Evolutionary conservation across 2,329 filamentous ascomycete genomes (phyloP), one percentile per base, ranked within the genome.

Genomic region (Rachicladosporium sp.): DNA sequence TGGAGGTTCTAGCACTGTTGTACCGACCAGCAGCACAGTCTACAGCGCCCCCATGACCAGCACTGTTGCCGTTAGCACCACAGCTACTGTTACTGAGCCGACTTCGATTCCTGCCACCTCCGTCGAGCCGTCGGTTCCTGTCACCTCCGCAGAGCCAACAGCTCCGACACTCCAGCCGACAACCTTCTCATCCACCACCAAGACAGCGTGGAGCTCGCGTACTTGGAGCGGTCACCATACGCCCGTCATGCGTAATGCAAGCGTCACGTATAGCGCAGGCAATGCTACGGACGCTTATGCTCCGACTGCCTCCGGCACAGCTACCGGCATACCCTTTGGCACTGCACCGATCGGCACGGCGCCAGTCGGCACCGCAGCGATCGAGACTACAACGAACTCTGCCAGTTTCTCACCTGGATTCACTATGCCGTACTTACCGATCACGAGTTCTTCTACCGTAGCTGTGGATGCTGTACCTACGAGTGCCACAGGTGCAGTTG

Each of bases 21-120:
- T 5, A 19, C 15, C 15, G 19, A 37, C 35, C n/a, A 27, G 37
- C 19, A 37, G 10, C 6, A 19, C 35, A n/a, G 15, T 19, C 7
- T 2, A 6, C 8, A 37, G 21, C 31, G 30, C 40, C 4, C 11
- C 9, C 12, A 13, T 31, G 6, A 15, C 29, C 11, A 40, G 33
- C 33, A 36, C 38, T 7, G 12, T 29, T 7, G 36, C 33, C 11
- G 36, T 34, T 10, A 36, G 33, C n/a, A 23, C n/a, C 13, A 35
- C 15, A 19, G 6, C 8, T 8, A 23, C 11, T 9, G 11, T 23
- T 12, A 10, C 35, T 1, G 27, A 29, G 23, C 19, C 35, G n/a
- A 15, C 19, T 12, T 30, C 35, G 15, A 19, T 19, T 19, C 19
- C 11, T 4, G 10, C 6, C 30, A 31, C 11, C 30, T 10, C 10